A percentile compares a stretch with the other conserved stretches of the same genome.
These are phyloP conservation scores for Dothiorella sarmentorum DNA, from an alignment of 2,329 filamentous ascomycete species.

Conservation along the genomic window DNA sequence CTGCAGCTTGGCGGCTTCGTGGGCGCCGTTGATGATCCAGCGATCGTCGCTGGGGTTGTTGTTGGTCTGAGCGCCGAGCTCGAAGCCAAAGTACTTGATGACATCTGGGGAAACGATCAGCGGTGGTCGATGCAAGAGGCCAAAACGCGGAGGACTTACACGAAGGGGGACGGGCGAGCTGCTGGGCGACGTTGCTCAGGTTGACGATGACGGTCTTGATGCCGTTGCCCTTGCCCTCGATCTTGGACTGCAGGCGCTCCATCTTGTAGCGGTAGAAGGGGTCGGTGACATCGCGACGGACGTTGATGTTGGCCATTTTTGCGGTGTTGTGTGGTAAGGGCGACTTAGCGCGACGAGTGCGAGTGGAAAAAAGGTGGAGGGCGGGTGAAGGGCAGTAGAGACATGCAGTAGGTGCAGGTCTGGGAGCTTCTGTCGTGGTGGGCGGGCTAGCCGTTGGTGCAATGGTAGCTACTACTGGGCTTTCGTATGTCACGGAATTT, in stretches of 20 bases:
- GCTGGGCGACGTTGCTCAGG: constrained; percentile 86
- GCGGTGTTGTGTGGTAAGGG: constrained; percentile 40
- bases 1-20: constrained; percentile 92
- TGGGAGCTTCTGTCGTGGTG: constrained; percentile 23
- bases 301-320: constrained; percentile 97
- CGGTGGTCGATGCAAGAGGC: constrained; percentile 14
- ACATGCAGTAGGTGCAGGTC: constrained; percentile 54
- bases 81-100: constrained; percentile 99
- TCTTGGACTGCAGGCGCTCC: constrained; percentile 97
- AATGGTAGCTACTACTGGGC: constrained; percentile 84
- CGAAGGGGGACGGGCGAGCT: constrained; percentile 84
- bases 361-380: constrained; percentile 32
- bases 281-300: constrained; percentile 93
- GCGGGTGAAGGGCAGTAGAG: constrained; percentile 48
- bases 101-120: constrained; percentile 52
- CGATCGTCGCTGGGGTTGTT: constrained; percentile 95
- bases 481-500: constrained; percentile 94
- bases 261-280: constrained; percentile 99
- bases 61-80: constrained; percentile 97
- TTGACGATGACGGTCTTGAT: constrained; percentile 99
- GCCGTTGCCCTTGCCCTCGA: constrained; percentile 98
- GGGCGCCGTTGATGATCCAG: constrained; percentile 99
- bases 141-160: constrained; percentile 42
- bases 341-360: constrained; percentile 26
- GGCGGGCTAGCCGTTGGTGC: constrained; percentile 82